phyloP scores from a whole-genome alignment of 2,329 filamentous ascomycete species.

The Ilyonectria mors-panacis region DNA sequence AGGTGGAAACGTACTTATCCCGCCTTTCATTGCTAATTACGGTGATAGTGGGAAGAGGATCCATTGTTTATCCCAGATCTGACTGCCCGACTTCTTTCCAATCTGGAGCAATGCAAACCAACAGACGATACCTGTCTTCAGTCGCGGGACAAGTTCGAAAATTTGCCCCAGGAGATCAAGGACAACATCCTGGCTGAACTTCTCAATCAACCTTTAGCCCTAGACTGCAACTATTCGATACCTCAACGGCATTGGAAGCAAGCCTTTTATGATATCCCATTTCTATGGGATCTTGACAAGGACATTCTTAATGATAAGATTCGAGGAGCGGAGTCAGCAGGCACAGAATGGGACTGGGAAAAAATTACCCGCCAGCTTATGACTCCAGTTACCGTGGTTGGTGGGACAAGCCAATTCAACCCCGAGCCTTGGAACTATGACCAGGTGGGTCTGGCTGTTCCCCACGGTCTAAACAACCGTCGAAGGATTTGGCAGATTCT shows the following conservation, averaged over 20 bases:
- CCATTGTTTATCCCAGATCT: conserved; percentile 16
- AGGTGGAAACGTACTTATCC: background rate
- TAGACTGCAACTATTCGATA: conserved; percentile 24
- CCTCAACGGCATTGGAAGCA: conserved; percentile 10
- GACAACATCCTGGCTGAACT: background rate
- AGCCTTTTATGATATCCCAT: conserved; percentile 20
- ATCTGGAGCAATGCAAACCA: background rate
- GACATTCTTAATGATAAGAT: background rate
- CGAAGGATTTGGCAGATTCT: conserved; percentile 32
- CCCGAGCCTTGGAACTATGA: background rate
- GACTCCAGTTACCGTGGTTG: background rate
- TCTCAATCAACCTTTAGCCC: background rate
- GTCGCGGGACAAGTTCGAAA: background rate
- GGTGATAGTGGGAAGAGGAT: conserved; percentile 15
- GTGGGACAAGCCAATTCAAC: too few relatives aligned
- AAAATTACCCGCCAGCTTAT: conserved; percentile 25
- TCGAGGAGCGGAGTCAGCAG: background rate
- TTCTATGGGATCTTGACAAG: conserved; percentile 26
- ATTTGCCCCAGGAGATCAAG: conserved; percentile 19
- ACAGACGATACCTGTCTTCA: background rate
- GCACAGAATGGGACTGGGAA: conserved; percentile 27
- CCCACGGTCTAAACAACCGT: conserved; percentile 20
- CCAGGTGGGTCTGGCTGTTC: conserved; percentile 16
- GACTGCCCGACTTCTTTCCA: conserved; percentile 9
- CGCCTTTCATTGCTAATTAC: background rate